Base-by-base conservation (phyloP, 805 yeast genomes). In the Candida gorgasii region DNA sequence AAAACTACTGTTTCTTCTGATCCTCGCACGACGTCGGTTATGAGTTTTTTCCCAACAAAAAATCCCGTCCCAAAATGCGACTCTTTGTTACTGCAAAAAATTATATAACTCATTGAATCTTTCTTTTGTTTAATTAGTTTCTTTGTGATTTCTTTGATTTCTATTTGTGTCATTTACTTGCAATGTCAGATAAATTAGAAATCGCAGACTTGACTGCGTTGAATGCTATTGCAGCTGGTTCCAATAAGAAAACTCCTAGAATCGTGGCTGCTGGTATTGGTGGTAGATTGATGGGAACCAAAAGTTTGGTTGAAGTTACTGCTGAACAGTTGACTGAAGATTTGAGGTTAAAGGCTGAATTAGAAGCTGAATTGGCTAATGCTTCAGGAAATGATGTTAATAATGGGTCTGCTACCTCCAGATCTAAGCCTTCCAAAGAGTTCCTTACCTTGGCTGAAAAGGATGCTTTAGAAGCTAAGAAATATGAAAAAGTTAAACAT, bases 271-370 rank as follows among this genome's bases (percentile, higher is more conserved):
- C 89, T 14, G 85, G 85, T 41, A 63, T 79, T 36, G 85, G 89
- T 38, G 93, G 93, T 30, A 70, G 70, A 37, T 67, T 86, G 55
- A 86, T 86, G 95, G 95, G 95, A 27, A 83, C 92, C 38, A 84
- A 85, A 59, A 76, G 79, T 31, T 73, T 85, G 74, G 83, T 82
- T 16, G 69, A 73, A 30, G 82, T 83, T 18, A 79, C 86, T 32
- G 87, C 86, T 31, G 84, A 80, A 47, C 80, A 79, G 53, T 60
- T 77, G 40, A 76, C 82, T 22, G 59, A 69, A 49, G 82, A 76
- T 49, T 73, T 77, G 22, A 69, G 74, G 15, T 29, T 27, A 12
- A 32, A 38, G 6, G 36, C 35, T 19, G 48, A 35, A 12, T 22
- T 28, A 15, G 16, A 29, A 20, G 27, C 24, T 19, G 35, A 29